Evolutionary conservation across 768 basidiomycete species (phyloP).

Genomic region (Tulasnella sp.): DNA sequence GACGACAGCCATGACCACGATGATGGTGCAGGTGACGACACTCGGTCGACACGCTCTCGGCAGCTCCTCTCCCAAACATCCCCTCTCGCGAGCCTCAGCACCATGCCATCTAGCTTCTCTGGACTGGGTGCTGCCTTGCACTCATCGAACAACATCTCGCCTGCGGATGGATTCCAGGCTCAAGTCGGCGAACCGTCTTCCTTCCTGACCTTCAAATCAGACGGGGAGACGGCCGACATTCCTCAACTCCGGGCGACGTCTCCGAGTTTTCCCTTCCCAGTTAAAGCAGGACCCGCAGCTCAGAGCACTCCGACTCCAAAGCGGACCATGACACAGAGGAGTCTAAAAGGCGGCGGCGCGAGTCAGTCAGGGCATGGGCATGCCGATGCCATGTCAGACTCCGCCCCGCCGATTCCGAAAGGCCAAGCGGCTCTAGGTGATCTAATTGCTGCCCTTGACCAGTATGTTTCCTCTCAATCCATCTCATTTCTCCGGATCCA

Average conservation of each 20-base stretch:
- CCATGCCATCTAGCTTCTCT: neutral
- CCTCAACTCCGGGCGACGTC: neutral
- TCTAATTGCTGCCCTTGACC: slow-evolving; percentile 9
- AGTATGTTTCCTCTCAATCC: neutral
- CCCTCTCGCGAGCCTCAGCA: neutral
- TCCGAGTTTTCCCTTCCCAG: too few species aligned
- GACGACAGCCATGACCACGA: slow-evolving; percentile 7
- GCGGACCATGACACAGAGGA: slow-evolving; percentile 3
- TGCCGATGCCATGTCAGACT: too few species aligned
- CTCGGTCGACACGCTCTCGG: slow-evolving; percentile 2
- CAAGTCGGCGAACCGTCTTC: neutral
- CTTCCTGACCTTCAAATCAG: slow-evolving; percentile 8
- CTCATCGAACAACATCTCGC: neutral
- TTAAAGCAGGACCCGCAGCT: too few species aligned
- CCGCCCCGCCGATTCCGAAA: too few species aligned
- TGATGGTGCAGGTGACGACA: neutral
- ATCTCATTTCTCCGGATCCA: too few species aligned
- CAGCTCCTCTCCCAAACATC: neutral
- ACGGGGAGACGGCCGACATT: neutral
- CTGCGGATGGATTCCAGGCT: too few species aligned
- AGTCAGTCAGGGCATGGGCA: neutral
- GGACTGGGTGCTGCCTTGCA: neutral
- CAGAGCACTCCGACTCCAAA: slow-evolving; percentile 1
- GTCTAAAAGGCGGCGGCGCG: slow-evolving; percentile 6
- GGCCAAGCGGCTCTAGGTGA: neutral